Base-by-base conservation (phyloP, 1,284 basidiomycete species). In the Boletus hoseneyae region DNA sequence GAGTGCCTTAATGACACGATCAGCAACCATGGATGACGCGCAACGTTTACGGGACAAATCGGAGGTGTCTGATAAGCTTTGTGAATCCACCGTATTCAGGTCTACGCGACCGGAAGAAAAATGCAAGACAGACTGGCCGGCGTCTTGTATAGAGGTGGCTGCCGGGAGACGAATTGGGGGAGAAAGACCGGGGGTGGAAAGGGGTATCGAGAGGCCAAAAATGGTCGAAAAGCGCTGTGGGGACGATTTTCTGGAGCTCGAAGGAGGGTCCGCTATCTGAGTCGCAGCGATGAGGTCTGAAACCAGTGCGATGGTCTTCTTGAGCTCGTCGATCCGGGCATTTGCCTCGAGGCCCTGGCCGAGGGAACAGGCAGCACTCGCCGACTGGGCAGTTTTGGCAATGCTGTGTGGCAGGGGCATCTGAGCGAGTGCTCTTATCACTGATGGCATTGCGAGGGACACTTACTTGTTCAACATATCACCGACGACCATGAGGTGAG, bases 21-120 rank as follows among this genome's bases (percentile, higher is more conserved):
- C 78, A 50, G 77, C 81, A 18, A 74, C 79, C 51, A 80, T 70
- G 43, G 78, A 79, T n/a, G 83, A 82, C 13, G 79, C 83, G 54
- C 81, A 84, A 19, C 85, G 80, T 64, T 87, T 87, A 41, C 85
- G 80, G 45, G 75, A 72, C 34, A 64, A 51, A 54, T 66, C 64
- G 47, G 67, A 63, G 34, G 57, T 50, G 43, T 66, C 64, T 45
- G 50, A 44, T 23, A 50, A 44, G 42, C 39, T 47, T 46, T 65
- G 61, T 16, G 50, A n/a, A 30, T 66, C 68, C 29, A 64, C 10
- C 12, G 39, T 19, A 16, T 19, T 45, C 42, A 55, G 12, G 38
- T 70, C 66, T 18, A 41, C 3, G 38, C 30, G 47, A 2, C 25
- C 39, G 25, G 53, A 21, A 12, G 67, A 52, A 21, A 63, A 65